A percentile compares a stretch with the other conserved stretches of the same genome.
Evolutionary conservation across 768 basidiomycete genomes (phyloP).

Genomic region (Auricularia sp.): DNA sequence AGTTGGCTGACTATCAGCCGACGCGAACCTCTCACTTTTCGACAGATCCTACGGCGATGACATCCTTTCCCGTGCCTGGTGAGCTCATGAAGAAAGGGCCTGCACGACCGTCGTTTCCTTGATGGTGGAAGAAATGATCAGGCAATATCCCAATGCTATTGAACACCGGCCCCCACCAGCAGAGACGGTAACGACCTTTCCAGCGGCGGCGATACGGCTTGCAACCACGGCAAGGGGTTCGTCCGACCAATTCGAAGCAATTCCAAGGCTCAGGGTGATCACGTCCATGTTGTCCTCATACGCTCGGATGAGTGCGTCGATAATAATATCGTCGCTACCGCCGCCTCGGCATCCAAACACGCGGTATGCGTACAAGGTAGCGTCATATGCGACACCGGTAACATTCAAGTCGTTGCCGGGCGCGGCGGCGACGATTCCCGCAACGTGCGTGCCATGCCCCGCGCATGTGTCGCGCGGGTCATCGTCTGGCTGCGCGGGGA

Average conservation of each 20-base stretch:
- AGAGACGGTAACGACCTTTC: slow-evolving; percentile 52
- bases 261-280: slow-evolving; percentile 54
- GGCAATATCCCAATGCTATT: no score
- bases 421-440: slow-evolving; percentile 42
- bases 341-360: slow-evolving; percentile 49
- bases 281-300: slow-evolving; percentile 48
- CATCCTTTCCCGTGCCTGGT: slow-evolving; percentile 43
- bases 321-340: slow-evolving; percentile 18
- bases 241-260: slow-evolving; percentile 54
- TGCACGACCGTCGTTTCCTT: slow-evolving; percentile 30
- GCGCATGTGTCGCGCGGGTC: slow-evolving; percentile 45
- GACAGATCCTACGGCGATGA: slow-evolving; percentile 33
- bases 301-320: slow-evolving; percentile 43
- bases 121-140: no score
- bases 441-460: slow-evolving; percentile 45
- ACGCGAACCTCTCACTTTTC: slow-evolving; percentile 28
- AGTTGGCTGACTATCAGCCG: not conserved
- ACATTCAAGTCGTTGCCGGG: slow-evolving; percentile 53
- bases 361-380: slow-evolving; percentile 43
- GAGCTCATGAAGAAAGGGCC: slow-evolving; percentile 53
- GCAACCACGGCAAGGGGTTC: slow-evolving; percentile 43
- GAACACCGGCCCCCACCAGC: slow-evolving; percentile 27
- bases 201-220: slow-evolving; percentile 43
- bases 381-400: slow-evolving; percentile 57
- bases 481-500: slow-evolving; percentile 34